Percentiles rank a stretch among this genome's conserved stretches.
Evolutionary conservation across 2,329 filamentous ascomycete genomes (phyloP).

Genomic region (Botrytis cinerea): DNA sequence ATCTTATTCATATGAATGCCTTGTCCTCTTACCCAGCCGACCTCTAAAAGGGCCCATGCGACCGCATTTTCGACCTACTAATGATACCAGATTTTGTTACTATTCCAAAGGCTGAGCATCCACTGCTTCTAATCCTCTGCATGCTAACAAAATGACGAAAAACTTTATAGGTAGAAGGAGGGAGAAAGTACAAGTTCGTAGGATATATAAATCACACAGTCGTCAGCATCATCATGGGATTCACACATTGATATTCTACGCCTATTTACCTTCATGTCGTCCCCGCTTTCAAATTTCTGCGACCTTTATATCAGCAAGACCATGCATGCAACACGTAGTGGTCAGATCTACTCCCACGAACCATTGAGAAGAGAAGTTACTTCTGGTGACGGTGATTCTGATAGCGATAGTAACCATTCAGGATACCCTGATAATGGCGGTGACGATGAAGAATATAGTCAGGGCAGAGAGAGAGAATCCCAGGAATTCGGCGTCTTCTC

Average conservation of each 20-base stretch:
- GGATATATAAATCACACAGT: slow-evolving; percentile 34
- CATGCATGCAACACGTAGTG: slow-evolving; percentile 36
- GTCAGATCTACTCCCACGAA: slow-evolving; percentile 23
- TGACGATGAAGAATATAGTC: slow-evolving; percentile 14
- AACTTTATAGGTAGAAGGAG: slow-evolving; percentile 33
- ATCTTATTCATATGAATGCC: slow-evolving; percentile 24
- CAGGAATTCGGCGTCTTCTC: slow-evolving; percentile 17
- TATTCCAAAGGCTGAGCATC: slow-evolving; percentile 34
- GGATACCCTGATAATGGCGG: slow-evolving; percentile 14
- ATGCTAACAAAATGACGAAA: slow-evolving; percentile 31
- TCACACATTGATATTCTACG: slow-evolving; percentile 21
- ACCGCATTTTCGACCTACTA: slow-evolving; percentile 29
- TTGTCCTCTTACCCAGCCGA: slow-evolving; percentile 32
- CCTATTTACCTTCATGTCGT: slow-evolving; percentile 37
- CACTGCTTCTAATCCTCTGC: slow-evolving; percentile 30
- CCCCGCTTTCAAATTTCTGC: slow-evolving; percentile 37
- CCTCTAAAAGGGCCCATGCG: slow-evolving; percentile 29
- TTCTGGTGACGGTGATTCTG: slow-evolving; percentile 26
- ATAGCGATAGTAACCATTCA: slow-evolving; percentile 13
- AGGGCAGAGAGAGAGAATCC: slow-evolving; percentile 10
- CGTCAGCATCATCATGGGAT: slow-evolving; percentile 36
- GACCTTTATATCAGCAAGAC: slow-evolving; percentile 37
- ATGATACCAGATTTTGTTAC: slow-evolving; percentile 29
- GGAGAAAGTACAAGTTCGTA: slow-evolving; percentile 21
- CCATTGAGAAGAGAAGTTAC: slow-evolving; percentile 32